Evolutionary conservation across 2,329 filamentous ascomycete species (phyloP).

Genomic region (Penicillium paneum): DNA sequence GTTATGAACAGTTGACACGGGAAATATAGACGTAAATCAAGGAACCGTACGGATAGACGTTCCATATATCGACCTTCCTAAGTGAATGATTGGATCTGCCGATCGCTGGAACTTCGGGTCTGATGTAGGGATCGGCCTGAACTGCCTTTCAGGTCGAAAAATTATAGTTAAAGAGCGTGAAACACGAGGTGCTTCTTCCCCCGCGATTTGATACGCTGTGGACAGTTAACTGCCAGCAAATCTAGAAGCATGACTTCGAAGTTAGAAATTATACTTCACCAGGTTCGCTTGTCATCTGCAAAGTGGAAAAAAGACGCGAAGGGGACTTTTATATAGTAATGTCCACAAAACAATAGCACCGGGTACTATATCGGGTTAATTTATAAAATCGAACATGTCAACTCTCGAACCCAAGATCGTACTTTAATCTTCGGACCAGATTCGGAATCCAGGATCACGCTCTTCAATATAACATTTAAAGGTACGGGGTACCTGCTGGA

Average conservation of each 20-base stretch:
- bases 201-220: constrained; percentile 5
- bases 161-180: background rate
- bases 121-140: constrained; percentile 4
- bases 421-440: background rate
- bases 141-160: background rate
- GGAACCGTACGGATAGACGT: background rate
- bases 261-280: constrained; percentile 13
- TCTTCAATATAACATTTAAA: background rate
- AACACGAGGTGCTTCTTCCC: constrained; percentile 5
- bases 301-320: constrained; percentile 8
- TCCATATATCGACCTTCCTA: constrained; percentile 10
- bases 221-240: constrained; percentile 9
- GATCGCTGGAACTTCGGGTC: constrained; percentile 9
- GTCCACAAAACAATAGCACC: background rate
- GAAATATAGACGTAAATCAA: background rate
- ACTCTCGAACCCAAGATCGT: background rate
- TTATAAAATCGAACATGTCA: background rate
- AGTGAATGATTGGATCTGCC: constrained; percentile 12
- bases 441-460: background rate
- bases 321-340: constrained; percentile 8
- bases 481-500: background rate
- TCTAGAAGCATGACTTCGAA: constrained; percentile 8
- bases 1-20: background rate
- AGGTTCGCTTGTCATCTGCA: constrained; percentile 18
- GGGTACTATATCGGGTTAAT: background rate